Conservation (phyloP, 257 asterid species). For the Solanum piurae region DNA sequence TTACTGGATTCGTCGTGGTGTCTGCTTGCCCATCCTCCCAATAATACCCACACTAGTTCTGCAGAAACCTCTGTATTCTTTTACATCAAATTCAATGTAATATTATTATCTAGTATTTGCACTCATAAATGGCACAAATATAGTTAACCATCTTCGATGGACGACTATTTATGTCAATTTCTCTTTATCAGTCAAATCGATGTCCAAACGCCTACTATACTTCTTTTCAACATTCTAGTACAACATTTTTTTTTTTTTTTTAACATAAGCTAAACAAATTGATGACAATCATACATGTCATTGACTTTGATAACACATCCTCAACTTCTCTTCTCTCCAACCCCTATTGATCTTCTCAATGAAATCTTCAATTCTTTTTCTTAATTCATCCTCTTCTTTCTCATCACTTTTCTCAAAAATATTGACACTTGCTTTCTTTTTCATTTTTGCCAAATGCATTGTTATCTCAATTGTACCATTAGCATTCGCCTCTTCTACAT, state of each 20-base stretch:
- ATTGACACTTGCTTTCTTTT: background rate
- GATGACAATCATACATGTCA: background rate
- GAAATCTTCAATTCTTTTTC: slow-evolving; percentile 28
- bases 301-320: background rate
- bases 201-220: background rate
- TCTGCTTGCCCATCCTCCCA: background rate
- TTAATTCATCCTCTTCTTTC: slow-evolving; percentile 26
- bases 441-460: background rate
- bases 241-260: background rate
- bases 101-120: background rate
- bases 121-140: background rate
- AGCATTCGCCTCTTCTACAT: background rate
- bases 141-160: background rate
- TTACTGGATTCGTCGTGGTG: background rate
- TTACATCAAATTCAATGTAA: background rate
- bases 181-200: background rate
- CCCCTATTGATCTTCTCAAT: slow-evolving; percentile 21
- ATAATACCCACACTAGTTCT: background rate
- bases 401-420: background rate
- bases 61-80: background rate
- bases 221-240: background rate
- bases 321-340: slow-evolving; percentile 24
- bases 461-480: background rate
- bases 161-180: background rate
- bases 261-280: background rate